phyloP scores from a whole-genome alignment of 805 yeast species.

The Candida mattraensis region DNA sequence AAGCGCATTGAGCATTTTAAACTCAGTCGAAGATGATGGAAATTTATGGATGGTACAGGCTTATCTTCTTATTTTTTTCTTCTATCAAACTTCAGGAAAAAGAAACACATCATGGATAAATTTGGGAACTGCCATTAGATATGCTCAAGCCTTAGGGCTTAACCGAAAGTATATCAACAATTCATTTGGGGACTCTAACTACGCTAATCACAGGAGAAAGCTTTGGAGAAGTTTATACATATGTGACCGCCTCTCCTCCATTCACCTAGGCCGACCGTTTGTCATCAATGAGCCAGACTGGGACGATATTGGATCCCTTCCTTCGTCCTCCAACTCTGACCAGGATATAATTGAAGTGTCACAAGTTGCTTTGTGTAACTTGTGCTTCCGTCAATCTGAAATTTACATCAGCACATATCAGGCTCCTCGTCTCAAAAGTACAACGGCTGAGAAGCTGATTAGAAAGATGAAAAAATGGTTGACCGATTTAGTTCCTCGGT shows the following conservation, averaged over 20 bases:
- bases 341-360: constrained; percentile 26
- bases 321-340: constrained; percentile 12
- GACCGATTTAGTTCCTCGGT: constrained; percentile 32
- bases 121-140: constrained; percentile 41
- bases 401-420: constrained; percentile 36
- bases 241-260: constrained; percentile 29
- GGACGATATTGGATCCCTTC: constrained; percentile 34
- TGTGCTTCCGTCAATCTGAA: constrained; percentile 32
- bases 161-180: constrained; percentile 41
- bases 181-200: constrained; percentile 30
- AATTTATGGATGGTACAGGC: constrained; percentile 44
- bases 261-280: constrained; percentile 39
- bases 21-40: constrained; percentile 38
- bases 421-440: constrained; percentile 32
- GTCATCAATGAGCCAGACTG: constrained; percentile 38
- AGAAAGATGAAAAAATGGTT: constrained; percentile 38
- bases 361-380: constrained; percentile 31
- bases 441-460: constrained; percentile 36
- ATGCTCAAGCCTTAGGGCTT: constrained; percentile 44
- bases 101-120: constrained; percentile 45
- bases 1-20: constrained; percentile 32
- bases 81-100: constrained; percentile 40
- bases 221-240: constrained; percentile 18
- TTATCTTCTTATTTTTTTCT: constrained; percentile 39
- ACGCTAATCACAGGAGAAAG: constrained; percentile 35